Conservation (phyloP, 2,329 filamentous ascomycete species). For the Paecilomyces fulvus region DNA sequence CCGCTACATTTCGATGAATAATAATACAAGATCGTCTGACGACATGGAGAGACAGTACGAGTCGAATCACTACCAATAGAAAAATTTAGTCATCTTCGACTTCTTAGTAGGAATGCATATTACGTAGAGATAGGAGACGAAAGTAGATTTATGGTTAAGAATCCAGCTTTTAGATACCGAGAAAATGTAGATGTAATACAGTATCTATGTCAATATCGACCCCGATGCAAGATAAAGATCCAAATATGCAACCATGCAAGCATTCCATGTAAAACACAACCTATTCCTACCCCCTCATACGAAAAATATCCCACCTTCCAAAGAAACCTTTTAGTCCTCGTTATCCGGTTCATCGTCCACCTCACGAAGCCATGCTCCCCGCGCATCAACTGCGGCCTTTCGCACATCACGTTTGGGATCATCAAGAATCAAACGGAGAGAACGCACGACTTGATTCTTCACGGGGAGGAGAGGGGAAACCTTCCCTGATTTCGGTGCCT, state of each 20-base stretch:
- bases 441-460: conserved; percentile 48
- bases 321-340: conserved; percentile 36
- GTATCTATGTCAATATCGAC: background rate
- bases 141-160: background rate
- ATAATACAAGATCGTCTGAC: too few species aligned
- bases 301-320: background rate
- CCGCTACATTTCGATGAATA: background rate
- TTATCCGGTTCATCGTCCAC: conserved; percentile 52
- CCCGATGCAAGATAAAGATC: background rate
- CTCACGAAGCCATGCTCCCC: conserved; percentile 49
- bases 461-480: conserved; percentile 47
- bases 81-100: background rate
- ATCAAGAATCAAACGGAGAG: conserved; percentile 49
- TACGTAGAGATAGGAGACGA: background rate
- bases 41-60: background rate
- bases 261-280: background rate
- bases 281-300: background rate
- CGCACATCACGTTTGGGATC: conserved; percentile 56
- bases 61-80: background rate
- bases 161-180: background rate
- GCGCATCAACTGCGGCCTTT: conserved; percentile 53
- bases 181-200: background rate
- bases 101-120: background rate
- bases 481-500: conserved; percentile 16
- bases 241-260: background rate